Percentiles rank a stretch among this genome's conserved stretches.
phyloP scores from a whole-genome alignment of 352 stramenopile species.

The Pilasporangium apinafurcum region DNA sequence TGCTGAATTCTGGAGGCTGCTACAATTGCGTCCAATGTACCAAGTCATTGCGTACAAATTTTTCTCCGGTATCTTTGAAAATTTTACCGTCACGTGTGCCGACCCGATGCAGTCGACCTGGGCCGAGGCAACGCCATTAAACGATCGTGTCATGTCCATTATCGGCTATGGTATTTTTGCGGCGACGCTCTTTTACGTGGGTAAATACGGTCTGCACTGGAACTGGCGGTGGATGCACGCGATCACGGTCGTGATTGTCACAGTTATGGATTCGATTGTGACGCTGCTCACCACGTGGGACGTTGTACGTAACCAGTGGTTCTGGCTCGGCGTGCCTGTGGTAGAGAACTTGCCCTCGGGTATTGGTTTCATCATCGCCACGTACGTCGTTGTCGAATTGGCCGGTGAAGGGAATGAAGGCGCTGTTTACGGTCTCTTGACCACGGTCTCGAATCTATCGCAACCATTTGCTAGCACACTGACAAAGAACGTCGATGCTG shows the following conservation, averaged over 20 bases:
- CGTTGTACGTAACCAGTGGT: constrained; percentile 36
- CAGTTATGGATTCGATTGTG: constrained; percentile 12
- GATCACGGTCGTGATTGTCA: constrained; percentile 15
- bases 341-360: constrained; percentile 24
- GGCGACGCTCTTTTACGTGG: constrained; percentile 18
- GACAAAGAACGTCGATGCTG: constrained; percentile 18
- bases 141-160: constrained; percentile 25
- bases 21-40: constrained; percentile 38
- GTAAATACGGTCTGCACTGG: constrained; percentile 13
- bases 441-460: constrained; percentile 32
- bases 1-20: constrained; percentile 20
- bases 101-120: constrained; percentile 25
- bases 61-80: constrained; percentile 29
- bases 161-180: constrained; percentile 25
- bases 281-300: constrained; percentile 24
- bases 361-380: constrained; percentile 32
- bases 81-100: constrained; percentile 20
- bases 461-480: constrained; percentile 32
- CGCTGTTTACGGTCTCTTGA: constrained; percentile 32
- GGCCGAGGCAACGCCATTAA: constrained; percentile 22
- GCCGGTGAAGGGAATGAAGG: constrained; percentile 35
- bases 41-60: constrained; percentile 43
- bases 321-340: constrained; percentile 29
- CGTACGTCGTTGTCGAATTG: constrained; percentile 41
- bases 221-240: constrained; percentile 26